A percentile compares a stretch with the other conserved stretches of the same genome.
Conservation (phyloP, 1,139 yeast species). For the Hyphopichia buzzinii region DNA sequence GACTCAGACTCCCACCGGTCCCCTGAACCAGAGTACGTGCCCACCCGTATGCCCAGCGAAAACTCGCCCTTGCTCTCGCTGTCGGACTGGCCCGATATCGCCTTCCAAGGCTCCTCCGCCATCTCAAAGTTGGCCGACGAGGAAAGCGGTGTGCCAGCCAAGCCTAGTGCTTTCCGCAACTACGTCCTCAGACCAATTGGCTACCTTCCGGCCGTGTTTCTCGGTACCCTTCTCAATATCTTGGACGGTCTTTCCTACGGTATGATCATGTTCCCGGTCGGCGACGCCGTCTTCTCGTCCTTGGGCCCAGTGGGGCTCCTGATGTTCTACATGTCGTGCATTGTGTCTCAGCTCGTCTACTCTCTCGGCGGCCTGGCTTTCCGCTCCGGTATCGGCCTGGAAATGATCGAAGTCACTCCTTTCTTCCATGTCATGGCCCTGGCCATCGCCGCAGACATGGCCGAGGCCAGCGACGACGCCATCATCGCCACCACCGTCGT, state of each 20-base stretch:
- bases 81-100: conserved; percentile 1
- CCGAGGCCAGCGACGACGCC: conserved; percentile 50
- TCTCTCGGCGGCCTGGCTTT: conserved; percentile 91
- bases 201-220: conserved; percentile 74
- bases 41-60: background rate
- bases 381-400: conserved; percentile 89
- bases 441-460: conserved; percentile 58
- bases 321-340: conserved; percentile 89
- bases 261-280: conserved; percentile 92
- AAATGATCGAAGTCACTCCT: conserved; percentile 98
- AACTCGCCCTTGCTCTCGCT: background rate
- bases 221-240: conserved; percentile 81
- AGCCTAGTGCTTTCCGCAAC: conserved; percentile 14
- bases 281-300: conserved; percentile 70
- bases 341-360: conserved; percentile 81
- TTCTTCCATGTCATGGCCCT: conserved; percentile 95
- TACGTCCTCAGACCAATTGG: conserved; percentile 37
- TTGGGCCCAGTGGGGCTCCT: conserved; percentile 89
- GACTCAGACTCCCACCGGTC: background rate
- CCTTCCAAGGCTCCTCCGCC: background rate
- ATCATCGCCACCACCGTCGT: conserved; percentile 85
- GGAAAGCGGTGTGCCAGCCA: conserved; percentile 2
- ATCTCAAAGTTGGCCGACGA: background rate
- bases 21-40: background rate
- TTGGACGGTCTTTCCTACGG: conserved; percentile 95